A percentile compares a stretch with the other conserved stretches of the same genome.
Conservation (phyloP, 2,329 filamentous ascomycete genomes). For the Aspergillus ochraceus region DNA sequence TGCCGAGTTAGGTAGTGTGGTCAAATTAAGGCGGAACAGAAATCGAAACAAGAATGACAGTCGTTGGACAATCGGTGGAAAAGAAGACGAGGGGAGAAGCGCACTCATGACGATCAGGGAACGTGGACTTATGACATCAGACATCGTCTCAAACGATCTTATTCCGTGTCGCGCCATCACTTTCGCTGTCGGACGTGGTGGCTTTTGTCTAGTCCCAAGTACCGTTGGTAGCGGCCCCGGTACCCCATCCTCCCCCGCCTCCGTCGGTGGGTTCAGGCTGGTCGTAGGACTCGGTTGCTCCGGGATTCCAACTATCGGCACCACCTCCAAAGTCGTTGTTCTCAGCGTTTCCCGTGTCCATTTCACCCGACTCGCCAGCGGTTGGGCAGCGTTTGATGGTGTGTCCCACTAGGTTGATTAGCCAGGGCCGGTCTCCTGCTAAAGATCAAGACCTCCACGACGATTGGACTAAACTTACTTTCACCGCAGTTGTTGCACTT, state of each 20-base stretch:
- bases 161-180: not conserved
- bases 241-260: not conserved
- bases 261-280: not conserved
- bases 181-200: not conserved
- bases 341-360: not conserved
- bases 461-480: constrained; percentile 31
- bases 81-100: not conserved
- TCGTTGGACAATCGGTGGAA: too few species aligned
- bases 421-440: not conserved
- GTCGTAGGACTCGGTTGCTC: constrained; percentile 6
- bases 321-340: not conserved
- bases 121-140: constrained; percentile 1
- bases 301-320: constrained; percentile 1
- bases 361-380: constrained; percentile 21
- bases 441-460: not conserved
- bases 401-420: constrained; percentile 40
- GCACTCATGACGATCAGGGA: not conserved
- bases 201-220: not conserved
- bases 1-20: not conserved
- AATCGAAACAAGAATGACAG: not conserved
- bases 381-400: constrained; percentile 41
- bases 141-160: not conserved
- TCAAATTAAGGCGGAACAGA: not conserved
- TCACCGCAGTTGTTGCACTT: constrained; percentile 48
- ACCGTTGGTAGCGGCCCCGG: not conserved